A percentile compares a stretch with the other conserved stretches of the same genome.
Conservation (phyloP, 768 basidiomycete genomes). For the Boletus rufocinnamomeus region DNA sequence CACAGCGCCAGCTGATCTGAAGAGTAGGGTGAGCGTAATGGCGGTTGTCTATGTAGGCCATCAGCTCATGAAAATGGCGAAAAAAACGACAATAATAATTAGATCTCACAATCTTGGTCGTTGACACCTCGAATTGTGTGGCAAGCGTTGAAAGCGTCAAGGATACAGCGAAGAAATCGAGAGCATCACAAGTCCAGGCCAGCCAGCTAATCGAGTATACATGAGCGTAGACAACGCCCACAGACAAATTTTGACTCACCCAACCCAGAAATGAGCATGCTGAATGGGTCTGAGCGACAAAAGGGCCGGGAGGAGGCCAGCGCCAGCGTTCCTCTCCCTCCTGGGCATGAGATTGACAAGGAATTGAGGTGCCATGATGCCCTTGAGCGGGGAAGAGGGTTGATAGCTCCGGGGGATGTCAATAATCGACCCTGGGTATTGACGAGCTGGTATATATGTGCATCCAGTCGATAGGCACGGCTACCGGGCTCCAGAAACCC, state of each 20-base stretch:
- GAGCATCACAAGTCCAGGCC: constrained; percentile 85
- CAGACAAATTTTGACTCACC: constrained; percentile 36
- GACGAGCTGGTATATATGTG: constrained; percentile 13
- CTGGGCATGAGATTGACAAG: constrained; percentile 50
- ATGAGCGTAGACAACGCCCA: neutral
- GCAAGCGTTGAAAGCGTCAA: constrained; percentile 52
- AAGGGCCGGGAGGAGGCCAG: constrained; percentile 46
- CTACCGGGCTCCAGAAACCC: constrained; percentile 1
- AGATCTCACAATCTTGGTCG: constrained; percentile 45
- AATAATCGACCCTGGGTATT: neutral
- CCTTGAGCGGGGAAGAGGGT: neutral
- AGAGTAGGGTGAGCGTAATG: constrained; percentile 91
- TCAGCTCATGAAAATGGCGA: neutral
- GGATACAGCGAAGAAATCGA: constrained; percentile 84
- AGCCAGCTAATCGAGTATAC: constrained; percentile 55
- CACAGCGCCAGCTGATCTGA: constrained; percentile 78
- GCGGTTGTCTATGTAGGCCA: constrained; percentile 56
- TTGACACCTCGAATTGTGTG: constrained; percentile 47
- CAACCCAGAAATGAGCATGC: constrained; percentile 59
- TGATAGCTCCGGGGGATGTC: neutral
- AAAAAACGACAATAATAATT: neutral
- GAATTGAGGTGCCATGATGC: constrained; percentile 36
- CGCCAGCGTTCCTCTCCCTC: constrained; percentile 41
- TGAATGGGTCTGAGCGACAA: constrained; percentile 50
- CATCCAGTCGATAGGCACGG: constrained; percentile 7